Base-by-base conservation (phyloP, 1,284 basidiomycete species). In the Sporisorium graminicola region DNA sequence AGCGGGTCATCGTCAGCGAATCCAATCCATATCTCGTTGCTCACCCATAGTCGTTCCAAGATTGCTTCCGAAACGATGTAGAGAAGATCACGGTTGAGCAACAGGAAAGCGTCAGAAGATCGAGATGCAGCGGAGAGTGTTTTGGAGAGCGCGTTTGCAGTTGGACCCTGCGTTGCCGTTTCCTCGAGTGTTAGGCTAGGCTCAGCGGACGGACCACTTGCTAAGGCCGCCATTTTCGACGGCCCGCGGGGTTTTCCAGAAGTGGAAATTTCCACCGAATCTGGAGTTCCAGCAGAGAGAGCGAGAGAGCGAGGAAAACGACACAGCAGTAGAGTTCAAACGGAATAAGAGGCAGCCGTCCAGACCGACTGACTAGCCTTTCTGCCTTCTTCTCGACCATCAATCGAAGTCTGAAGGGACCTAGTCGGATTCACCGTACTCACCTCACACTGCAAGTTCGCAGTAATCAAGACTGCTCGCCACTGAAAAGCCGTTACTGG, bases 131-230 rank as follows among this genome's bases (percentile, higher is more conserved):
- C 20, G 37, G 29, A 33, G 29, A 20, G 22, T 18, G n/a, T 22
- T 16, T n/a, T 27, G 9, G 31, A n/a, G 20, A 29, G 26, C 20
- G 26, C 20, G 51, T 18, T 26, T 24, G 14, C 14, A 24, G 37
- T 37, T 58, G 56, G 56, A 58, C 44, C 56, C 56, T 58, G 56
- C 56, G 56, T 58, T 47, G 3, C 8, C 33, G 22, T 42, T 29
- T 55, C 9, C 22, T 4, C 8, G n/a, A 7, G n/a, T 58, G 57
- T 58, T 58, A 58, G 37, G 24, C 26, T 20, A n/a, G 8, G 18
- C 10, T 5, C 20, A 6, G 18, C 47, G 37, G 29, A n/a, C 57
- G 56, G 56, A 18, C 44, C 57, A 58, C 35, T 40, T 29, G 10
- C 22, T 5, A 7, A 22, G 20, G 27, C 44, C n/a, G 44, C 10